phyloP scores from a whole-genome alignment of 177 flowering plant species.

The Telopea speciosissima region DNA sequence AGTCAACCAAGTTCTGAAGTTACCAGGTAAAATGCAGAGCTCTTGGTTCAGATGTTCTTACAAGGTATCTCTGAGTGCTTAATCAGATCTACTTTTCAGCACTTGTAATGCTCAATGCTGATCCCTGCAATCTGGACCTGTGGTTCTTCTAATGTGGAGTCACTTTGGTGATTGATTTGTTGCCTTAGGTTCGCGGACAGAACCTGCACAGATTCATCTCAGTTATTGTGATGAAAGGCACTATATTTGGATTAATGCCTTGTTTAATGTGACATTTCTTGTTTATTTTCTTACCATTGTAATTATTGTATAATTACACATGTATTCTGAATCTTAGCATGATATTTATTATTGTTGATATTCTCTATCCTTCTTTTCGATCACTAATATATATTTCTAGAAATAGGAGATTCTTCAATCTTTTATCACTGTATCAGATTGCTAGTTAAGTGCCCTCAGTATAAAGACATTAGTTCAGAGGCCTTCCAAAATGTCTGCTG shows the following conservation, averaged over 20 bases:
- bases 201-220: constrained; percentile 67
- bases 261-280: constrained; percentile 3
- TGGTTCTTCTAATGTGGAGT: constrained; percentile 17
- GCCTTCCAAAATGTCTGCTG: background rate
- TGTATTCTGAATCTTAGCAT: background rate
- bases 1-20: constrained; percentile 56
- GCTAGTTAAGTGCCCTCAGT: background rate
- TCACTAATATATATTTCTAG: background rate
- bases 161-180: constrained; percentile 42
- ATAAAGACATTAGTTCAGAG: background rate
- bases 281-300: background rate
- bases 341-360: background rate
- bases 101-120: constrained; percentile 48
- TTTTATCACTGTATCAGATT: background rate
- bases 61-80: constrained; percentile 28
- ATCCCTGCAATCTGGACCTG: constrained; percentile 41
- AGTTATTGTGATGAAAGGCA: constrained; percentile 39
- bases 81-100: constrained; percentile 45
- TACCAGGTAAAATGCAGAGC: constrained; percentile 53
- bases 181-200: constrained; percentile 37
- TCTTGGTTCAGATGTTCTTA: constrained; percentile 36
- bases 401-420: background rate
- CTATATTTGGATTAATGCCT: constrained; percentile 13
- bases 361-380: background rate
- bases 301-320: background rate